Conservation (phyloP, 2,329 filamentous ascomycete species). For the Phoma sp. region DNA sequence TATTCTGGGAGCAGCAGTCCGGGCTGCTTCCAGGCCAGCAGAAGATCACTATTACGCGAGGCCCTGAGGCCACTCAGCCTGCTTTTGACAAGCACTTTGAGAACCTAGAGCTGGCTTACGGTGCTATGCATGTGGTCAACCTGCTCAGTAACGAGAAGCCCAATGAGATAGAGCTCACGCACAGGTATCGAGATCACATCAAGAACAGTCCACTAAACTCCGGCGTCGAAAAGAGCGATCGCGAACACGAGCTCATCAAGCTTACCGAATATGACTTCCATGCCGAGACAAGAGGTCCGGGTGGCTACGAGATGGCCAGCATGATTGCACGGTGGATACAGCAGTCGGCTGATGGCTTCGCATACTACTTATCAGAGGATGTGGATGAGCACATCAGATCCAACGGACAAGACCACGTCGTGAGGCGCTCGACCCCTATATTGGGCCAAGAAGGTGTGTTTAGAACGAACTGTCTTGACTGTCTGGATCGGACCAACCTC, state of each 20-base stretch:
- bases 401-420: slow-evolving; percentile 50
- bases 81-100: slow-evolving; percentile 96
- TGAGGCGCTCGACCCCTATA: slow-evolving; percentile 65
- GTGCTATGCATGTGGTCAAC: slow-evolving; percentile 90
- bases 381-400: slow-evolving; percentile 59
- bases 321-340: slow-evolving; percentile 81
- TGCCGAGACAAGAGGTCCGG: slow-evolving; percentile 84
- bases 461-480: slow-evolving; percentile 94
- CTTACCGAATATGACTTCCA: slow-evolving; percentile 96
- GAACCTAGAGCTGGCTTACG: slow-evolving; percentile 83
- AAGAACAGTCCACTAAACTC: slow-evolving; percentile 73
- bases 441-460: slow-evolving; percentile 96
- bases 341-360: slow-evolving; percentile 82
- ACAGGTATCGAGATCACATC: slow-evolving; percentile 80
- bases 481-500: slow-evolving; percentile 91
- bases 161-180: slow-evolving; percentile 82
- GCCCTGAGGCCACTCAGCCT: slow-evolving; percentile 87
- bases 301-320: slow-evolving; percentile 88
- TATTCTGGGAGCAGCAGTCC: slow-evolving; percentile 96
- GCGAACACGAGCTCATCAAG: slow-evolving; percentile 75
- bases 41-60: slow-evolving; percentile 90
- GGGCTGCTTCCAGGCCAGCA: slow-evolving; percentile 90
- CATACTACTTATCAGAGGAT: slow-evolving; percentile 87
- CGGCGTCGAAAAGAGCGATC: slow-evolving; percentile 59
- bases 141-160: slow-evolving; percentile 89